phyloP scores from a whole-genome alignment of 2,329 filamentous ascomycete genomes.

The Colletotrichum zoysiae region DNA sequence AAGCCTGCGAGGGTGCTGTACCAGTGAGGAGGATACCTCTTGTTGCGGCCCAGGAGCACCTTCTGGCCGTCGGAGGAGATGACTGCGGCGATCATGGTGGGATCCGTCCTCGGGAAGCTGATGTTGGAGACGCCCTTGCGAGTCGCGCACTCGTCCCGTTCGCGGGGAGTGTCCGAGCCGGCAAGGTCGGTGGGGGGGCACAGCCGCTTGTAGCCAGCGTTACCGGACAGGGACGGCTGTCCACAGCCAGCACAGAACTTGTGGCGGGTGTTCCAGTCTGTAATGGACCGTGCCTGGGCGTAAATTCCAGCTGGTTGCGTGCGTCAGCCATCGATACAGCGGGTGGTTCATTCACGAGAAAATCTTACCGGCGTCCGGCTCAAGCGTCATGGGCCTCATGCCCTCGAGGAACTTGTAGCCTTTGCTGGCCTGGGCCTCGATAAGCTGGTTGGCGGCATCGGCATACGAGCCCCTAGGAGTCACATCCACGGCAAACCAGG shows the following conservation, averaged over 20 bases:
- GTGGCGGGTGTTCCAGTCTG: slow-evolving; percentile 96
- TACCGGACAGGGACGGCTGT: slow-evolving; percentile 80
- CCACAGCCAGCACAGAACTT: slow-evolving; percentile 94
- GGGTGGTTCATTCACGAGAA: no score
- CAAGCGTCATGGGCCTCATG: slow-evolving; percentile 71
- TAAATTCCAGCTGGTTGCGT: slow-evolving; percentile 80
- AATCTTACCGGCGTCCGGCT: slow-evolving; percentile 69
- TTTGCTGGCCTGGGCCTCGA: slow-evolving; percentile 59
- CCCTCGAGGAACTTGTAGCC: slow-evolving; percentile 77
- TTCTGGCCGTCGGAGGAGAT: slow-evolving; percentile 83
- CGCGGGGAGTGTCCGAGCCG: slow-evolving; percentile 58
- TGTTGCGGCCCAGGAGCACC: slow-evolving; percentile 86
- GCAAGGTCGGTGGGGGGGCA: slow-evolving; percentile 78
- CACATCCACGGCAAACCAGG: slow-evolving; percentile 91
- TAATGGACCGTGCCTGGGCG: slow-evolving; percentile 85
- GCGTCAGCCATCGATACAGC: slow-evolving; percentile 31
- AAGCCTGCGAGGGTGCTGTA: slow-evolving; percentile 92
- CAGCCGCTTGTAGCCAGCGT: slow-evolving; percentile 83
- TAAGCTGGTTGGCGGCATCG: slow-evolving; percentile 68
- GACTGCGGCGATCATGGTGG: slow-evolving; percentile 94
- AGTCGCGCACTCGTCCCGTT: slow-evolving; percentile 81
- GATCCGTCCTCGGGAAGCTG: slow-evolving; percentile 91
- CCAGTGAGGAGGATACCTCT: slow-evolving; percentile 86
- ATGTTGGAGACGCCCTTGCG: slow-evolving; percentile 90
- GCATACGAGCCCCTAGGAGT: slow-evolving; percentile 77